Evolutionary conservation across 2,329 filamentous ascomycete genomes (phyloP).

Genomic region (Monosporascus sp.): DNA sequence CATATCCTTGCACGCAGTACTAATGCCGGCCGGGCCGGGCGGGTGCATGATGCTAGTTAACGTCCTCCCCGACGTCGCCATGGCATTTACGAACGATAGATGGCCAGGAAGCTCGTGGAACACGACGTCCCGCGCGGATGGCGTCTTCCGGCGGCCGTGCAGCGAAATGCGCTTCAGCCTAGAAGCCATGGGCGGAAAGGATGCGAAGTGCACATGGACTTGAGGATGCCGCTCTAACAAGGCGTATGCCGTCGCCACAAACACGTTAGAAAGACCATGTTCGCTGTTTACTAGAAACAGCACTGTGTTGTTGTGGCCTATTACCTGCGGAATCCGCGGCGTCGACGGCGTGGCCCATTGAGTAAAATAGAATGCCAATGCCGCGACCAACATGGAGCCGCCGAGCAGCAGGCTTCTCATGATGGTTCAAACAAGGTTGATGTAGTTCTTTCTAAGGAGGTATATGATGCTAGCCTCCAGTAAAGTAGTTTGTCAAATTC

Average conservation of each 20-base stretch:
- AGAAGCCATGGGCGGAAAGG: constrained; percentile 17
- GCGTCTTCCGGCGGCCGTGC: constrained; percentile 11
- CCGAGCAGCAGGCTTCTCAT: no score
- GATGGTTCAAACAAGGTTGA: no score
- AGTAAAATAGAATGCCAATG: no score
- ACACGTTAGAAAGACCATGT: constrained; percentile 32
- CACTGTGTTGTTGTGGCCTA: constrained; percentile 22
- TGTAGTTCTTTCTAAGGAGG: no score
- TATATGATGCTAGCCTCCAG: no score
- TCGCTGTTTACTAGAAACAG: constrained; percentile 29
- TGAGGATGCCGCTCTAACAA: constrained; percentile 27
- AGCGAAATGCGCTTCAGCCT: constrained; percentile 8
- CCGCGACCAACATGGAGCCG: no score
- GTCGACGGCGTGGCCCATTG: no score
- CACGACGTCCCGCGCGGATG: constrained; percentile 12
- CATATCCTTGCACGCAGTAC: no score
- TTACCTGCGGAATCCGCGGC: no score
- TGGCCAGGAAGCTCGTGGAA: constrained; percentile 13
- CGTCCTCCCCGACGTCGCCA: constrained; percentile 7
- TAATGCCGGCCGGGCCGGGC: constrained; percentile 10
- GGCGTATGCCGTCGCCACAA: constrained; percentile 28
- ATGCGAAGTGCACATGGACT: constrained; percentile 30
- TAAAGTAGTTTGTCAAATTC: no score
- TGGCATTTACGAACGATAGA: constrained; percentile 7
- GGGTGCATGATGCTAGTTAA: constrained; percentile 10